Conservation (phyloP, 176 grass and related monocot species). For the Poa pratensis region DNA sequence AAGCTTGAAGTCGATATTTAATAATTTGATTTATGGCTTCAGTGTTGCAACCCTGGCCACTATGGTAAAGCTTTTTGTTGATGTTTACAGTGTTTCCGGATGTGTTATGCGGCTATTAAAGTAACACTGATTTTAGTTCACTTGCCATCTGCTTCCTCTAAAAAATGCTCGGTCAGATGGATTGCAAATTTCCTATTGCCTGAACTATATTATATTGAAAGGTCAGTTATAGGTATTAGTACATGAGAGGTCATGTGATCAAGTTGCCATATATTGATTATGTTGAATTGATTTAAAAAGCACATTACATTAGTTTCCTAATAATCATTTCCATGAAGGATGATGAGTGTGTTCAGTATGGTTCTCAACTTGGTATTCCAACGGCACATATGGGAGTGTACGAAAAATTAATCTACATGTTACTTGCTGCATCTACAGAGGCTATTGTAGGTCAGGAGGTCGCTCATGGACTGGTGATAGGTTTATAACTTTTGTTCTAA, state of each 20-base stretch:
- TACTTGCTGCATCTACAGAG: neutral
- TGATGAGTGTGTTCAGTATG: no score
- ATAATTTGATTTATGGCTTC: no score
- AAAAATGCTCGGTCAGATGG: neutral
- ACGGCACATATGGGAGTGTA: no score
- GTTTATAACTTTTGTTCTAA: no score
- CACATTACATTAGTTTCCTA: no score
- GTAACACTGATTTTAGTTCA: neutral
- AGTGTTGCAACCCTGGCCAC: no score
- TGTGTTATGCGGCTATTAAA: neutral
- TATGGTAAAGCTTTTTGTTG: neutral
- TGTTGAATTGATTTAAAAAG: neutral
- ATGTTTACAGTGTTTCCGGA: neutral
- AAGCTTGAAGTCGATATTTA: no score
- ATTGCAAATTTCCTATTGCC: neutral
- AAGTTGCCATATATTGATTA: neutral
- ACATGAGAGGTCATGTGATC: neutral
- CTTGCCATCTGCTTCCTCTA: neutral
- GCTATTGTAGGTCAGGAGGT: neutral
- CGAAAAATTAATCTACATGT: no score
- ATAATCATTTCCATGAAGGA: no score
- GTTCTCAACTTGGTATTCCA: no score
- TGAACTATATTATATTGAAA: neutral
- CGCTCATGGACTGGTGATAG: no score
- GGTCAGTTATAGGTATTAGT: neutral